Evolutionary conservation across 2,329 filamentous ascomycete genomes (phyloP).

Genomic region (Talaromyces sp.): DNA sequence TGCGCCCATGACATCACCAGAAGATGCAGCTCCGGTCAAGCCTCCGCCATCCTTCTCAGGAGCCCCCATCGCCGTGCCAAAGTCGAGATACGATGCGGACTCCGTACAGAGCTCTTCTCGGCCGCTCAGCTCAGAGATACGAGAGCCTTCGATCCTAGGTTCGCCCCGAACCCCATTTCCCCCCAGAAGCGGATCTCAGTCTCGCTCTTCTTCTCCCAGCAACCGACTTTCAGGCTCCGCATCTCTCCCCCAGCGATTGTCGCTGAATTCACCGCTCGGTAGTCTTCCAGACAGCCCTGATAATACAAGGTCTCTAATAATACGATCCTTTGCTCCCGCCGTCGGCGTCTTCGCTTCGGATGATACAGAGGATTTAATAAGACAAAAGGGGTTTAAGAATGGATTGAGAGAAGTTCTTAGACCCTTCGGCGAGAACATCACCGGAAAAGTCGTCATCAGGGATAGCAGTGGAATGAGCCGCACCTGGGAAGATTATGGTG

Average conservation of each 20-base stretch:
- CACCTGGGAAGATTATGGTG: slow-evolving; percentile 82
- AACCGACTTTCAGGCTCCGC: slow-evolving; percentile 58
- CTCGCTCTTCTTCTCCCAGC: slow-evolving; percentile 65
- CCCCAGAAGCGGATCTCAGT: slow-evolving; percentile 53
- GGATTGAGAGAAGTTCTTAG: slow-evolving; percentile 82
- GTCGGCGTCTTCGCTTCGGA: slow-evolving; percentile 81
- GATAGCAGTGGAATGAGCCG: slow-evolving; percentile 84
- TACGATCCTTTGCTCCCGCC: slow-evolving; percentile 83
- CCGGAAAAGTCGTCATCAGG: slow-evolving; percentile 82
- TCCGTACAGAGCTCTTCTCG: slow-evolving; percentile 50
- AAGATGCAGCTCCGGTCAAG: slow-evolving; percentile 62
- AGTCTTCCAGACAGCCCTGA: slow-evolving; percentile 53
- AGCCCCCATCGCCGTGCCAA: slow-evolving; percentile 58
- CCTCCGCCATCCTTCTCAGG: slow-evolving; percentile 69
- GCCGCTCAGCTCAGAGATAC: slow-evolving; percentile 40
- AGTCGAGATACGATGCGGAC: slow-evolving; percentile 50
- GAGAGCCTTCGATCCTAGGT: slow-evolving; percentile 54
- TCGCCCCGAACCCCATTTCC: slow-evolving; percentile 57
- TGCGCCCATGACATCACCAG: slow-evolving; percentile 64
- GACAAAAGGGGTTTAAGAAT: slow-evolving; percentile 76
- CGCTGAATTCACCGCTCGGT: slow-evolving; percentile 47
- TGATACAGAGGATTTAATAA: slow-evolving; percentile 76
- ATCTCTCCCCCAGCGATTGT: slow-evolving; percentile 46
- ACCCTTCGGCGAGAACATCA: slow-evolving; percentile 84
- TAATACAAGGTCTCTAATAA: slow-evolving; percentile 63